Base-by-base conservation (phyloP, 805 yeast species). In the Lachancea nothofagi region DNA sequence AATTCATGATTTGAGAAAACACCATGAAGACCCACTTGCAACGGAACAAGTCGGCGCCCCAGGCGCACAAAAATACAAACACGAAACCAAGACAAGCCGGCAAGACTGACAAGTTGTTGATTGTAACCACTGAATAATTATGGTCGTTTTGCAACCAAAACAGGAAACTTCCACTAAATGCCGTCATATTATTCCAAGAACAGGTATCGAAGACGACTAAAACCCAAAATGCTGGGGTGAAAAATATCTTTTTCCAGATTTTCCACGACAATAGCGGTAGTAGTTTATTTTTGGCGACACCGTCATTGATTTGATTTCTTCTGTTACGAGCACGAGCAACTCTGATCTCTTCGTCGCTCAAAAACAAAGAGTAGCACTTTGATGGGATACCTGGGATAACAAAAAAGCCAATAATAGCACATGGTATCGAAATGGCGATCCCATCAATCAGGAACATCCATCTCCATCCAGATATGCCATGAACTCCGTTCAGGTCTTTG, bases 391-490 rank as follows among this genome's bases (percentile, higher is more conserved):
- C 79, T 4, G 80, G 81, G 36, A 74, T 64, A 3, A 66, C 55
- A 38, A 69, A 62, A 44, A 65, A 64, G 0, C 80, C 80, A 28
- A 70, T 46, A 12, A 77, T 26, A 3, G 75, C 77, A 22, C 77
- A 71, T 13, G 73, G 75, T 20, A 77, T 47, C 13, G 73, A 56
- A 53, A 63, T 45, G 50, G 65, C 66, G 40, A 78, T 61, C 18
- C 84, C 81, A 56, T 80, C 84, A 40, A 80, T 69, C 36, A 79
- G 69, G 50, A 75, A 77, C 61, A 77, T 71, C 86, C 85, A 80
- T 57, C 78, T 70, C 86, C 86, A 80, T 15, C 78, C 74, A 5
- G 69, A 66, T 20, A 71, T 52, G 2, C 79, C 80, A 30, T 57
- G 56, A 5, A 57, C 63, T 36, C 73, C 75, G 38, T 65, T 62